Base-by-base conservation (phyloP, 129 eudicot species). In the Flaveria linearis region DNA sequence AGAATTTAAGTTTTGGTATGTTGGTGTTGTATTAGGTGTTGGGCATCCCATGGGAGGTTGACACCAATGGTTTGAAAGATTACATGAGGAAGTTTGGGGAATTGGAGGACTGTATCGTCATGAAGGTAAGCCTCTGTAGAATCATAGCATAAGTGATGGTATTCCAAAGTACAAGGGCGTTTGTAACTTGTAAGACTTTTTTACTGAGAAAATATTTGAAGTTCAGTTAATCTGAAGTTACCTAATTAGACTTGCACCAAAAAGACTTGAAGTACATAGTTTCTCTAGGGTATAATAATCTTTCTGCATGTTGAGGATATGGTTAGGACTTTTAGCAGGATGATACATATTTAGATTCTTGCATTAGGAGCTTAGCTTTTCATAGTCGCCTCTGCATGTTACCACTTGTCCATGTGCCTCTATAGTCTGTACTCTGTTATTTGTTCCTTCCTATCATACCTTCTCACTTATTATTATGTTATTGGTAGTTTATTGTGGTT, bases 31-130 rank as follows among this genome's bases (percentile, higher is more conserved):
- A 2, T 63, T 76, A 95, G 99, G 99, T 95, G 14, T 83, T 95
- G 83, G 99, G 99, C 43, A 89, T 95, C 81, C 99, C 97, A 4
- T 95, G 96, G 94, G 96, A 95, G 16, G 88, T 91, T 46, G 94
- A 95, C 55, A 95, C 97, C 0, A 91, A 86, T 33, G 99, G 99
- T 30, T 77, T 95, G 92, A 87, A 84, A 87, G 96, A 87, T 70
- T 88, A 95, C 83, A 95, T 95, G 96, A 75, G 79, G 87, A 95
- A 85, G 76, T 95, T 83, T 56, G 97, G 99, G 72, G 99, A 95
- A 18, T 74, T 95, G 89, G 99, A 95, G 84, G 99, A 95, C 78
- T 95, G 99, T 73, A 84, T 91, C 74, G 99, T 95, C 15, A 91
- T 95, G 97, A 95, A 95, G 99, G 99, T 95, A 68, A 13, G 78